Percentiles rank a stretch among this genome's conserved stretches.
These are phyloP conservation scores for Tolypocladium tundrense DNA, from an alignment of 2,329 filamentous ascomycete genomes.

Conservation along the genomic window DNA sequence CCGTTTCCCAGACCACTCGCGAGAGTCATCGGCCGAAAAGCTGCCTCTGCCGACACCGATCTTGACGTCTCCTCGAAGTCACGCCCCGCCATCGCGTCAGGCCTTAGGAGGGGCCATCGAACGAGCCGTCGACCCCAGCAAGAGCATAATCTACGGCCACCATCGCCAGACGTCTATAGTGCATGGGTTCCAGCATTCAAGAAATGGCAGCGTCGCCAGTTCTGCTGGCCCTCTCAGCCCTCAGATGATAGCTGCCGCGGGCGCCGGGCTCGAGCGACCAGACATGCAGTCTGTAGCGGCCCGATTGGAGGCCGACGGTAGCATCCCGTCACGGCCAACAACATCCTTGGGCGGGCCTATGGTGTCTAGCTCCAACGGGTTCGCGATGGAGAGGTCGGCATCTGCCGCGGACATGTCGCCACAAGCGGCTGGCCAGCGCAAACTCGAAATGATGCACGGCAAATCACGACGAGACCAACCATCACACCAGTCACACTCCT, in stretches of 20 bases:
- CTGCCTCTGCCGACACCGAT: constrained; percentile 21
- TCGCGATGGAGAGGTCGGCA: constrained; percentile 33
- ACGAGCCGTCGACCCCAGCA: constrained; percentile 45
- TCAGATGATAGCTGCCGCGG: constrained; percentile 67
- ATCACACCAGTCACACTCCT: constrained; percentile 69
- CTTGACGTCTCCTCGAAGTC: constrained; percentile 27
- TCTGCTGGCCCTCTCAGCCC: constrained; percentile 79
- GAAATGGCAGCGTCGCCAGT: constrained; percentile 80
- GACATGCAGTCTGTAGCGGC: constrained; percentile 36
- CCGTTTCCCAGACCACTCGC: constrained; percentile 39
- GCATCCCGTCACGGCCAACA: constrained; percentile 29
- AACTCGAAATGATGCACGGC: constrained; percentile 52
- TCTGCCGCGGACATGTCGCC: constrained; percentile 34
- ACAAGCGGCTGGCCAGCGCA: constrained; percentile 37
- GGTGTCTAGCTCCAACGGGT: constrained; percentile 9
- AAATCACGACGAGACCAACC: constrained; percentile 61
- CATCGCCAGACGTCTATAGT: constrained; percentile 96
- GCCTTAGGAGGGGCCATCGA: constrained; percentile 33
- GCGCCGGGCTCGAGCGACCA: constrained; percentile 42
- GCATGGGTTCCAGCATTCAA: constrained; percentile 84
- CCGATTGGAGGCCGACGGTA: constrained; percentile 34
- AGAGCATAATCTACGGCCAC: constrained; percentile 60
- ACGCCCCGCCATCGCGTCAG: constrained; percentile 29
- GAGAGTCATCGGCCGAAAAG: constrained; percentile 50
- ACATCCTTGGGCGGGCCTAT: constrained; percentile 35